Base-by-base conservation (phyloP, 768 basidiomycete species). In the Lactarius indigo region DNA sequence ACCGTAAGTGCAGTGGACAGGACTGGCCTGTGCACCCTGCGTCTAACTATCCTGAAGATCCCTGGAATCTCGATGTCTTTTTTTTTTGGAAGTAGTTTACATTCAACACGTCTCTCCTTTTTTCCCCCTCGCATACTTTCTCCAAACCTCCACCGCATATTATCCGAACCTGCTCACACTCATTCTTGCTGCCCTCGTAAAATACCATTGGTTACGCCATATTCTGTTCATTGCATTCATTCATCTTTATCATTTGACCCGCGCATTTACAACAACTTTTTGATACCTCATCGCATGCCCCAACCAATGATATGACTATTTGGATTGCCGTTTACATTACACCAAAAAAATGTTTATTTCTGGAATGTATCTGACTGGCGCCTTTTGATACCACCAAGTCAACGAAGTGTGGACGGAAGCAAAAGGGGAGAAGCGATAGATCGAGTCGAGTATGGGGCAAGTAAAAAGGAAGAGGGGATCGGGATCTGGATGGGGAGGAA, bases 271-370 rank as follows among this genome's bases (percentile, higher is more conserved):
- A 68, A 59, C 50, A 52, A 64, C 54, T 57, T 66, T 64, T 55
- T 63, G 56, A 68, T 68, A 69, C 62, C 69, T 63, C 69, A 69
- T 68, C 63, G 66, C 67, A 69, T 56, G 58, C 61, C 57, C 61
- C 61, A 2, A 68, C 58, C 54, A 56, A 35, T 30, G 59, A 64
- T 47, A 68, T 33, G 52, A 67, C 55, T 69, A 69, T 57, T 64
- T 62, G 68, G 67, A 58, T 68, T 68, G 26, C 66, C 61, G 56
- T 54, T 67, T 44, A 66, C 57, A 63, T 26, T 56, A 68, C 54
- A 55, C 5, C 35, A 37, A 59, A 67, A 59, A 52, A 68, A 47
- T 5, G 41, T 20, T 39, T 39, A 15, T 15, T 13, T 39, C 37
- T n/a, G 66, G 62, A 67, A 67, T 55, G 50, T 55, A 55, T 56